Base-by-base conservation (phyloP, 2,329 filamentous ascomycete species). In the Bipolaris gigantea region DNA sequence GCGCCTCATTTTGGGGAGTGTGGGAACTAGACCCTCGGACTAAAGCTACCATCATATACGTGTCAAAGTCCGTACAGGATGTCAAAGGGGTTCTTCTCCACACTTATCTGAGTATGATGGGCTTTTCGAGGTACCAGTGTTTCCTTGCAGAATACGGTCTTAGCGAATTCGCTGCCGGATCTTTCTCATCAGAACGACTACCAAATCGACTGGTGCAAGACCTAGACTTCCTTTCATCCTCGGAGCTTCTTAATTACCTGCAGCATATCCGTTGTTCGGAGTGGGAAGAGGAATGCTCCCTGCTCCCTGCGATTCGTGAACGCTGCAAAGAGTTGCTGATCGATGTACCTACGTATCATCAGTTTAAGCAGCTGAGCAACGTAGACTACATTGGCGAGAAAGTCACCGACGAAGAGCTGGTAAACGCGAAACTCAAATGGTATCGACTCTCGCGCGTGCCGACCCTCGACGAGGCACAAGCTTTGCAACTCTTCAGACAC, bases 21-120 rank as follows among this genome's bases (percentile, higher is more conserved):
- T 73, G 65, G 62, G 72, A 75, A 53, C 38, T 65, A 0, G 69
- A 73, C 13, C 61, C 59, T 19, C 58, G 66, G 30, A 68, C 69
- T 5, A 66, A 63, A 32, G 57, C 60, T 1, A 52, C 63, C 8
- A 57, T 72, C 11, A 65, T 75, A n/a, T 75, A 74, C 46, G 38
- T 73, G 10, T 75, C 72, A 2, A 73, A 75, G 54, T 69, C 66
- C 4, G 68, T 70, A 1, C 67, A 69, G 43, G 65, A 74, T 48
- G 36, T 73, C 11, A 54, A 62, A 15, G 60, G 55, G 3, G 62
- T 65, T 1, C 48, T 75, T 7, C 54, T 74, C 10, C 72, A 75
- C 49, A 71, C 69, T 5, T 69, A 72, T 39, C 45, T 75, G n/a
- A 73, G 70, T 53, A 68, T 64, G 34, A 54, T 65, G n/a, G 61